Base-by-base conservation (phyloP, 805 yeast species). In the Alloascoidea africana region DNA sequence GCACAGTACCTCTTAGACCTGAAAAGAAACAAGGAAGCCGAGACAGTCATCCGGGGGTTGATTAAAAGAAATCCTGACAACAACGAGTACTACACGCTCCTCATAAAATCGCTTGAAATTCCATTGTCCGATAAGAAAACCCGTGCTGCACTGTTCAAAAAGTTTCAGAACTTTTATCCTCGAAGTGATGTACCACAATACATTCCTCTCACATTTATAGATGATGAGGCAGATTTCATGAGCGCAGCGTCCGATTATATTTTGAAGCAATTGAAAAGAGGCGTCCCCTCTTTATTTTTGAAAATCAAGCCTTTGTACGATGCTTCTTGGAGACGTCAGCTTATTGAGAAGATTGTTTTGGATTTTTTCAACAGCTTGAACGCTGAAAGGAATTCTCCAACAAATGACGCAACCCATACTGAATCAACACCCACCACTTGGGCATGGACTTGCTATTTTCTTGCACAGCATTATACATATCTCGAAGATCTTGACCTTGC, bases 271-370 rank as follows among this genome's bases (percentile, higher is more conserved):
- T 67, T 91, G 48, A 59, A 67, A 43, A 69, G 85, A 39, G 93
- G 94, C 32, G 91, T 86, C 23, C 97, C 97, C 3, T 82, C 96
- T 1, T 70, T 91, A 3, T 91, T 87, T 58, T 79, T 79, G 39
- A 79, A 83, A 47, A 73, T 91, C 36, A 86, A 87, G 58, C 82
- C 93, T 1, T 63, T 86, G 44, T 84, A 83, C 58, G 66, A 62
- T 39, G 68, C 63, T 36, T 42, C 46, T 5, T 62, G 52, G 36
- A 63, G 58, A 46, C 52, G 55, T 14, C 44, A 47, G 5, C 44
- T 65, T 2, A 66, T 83, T 40, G 74, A 68, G 41, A 52, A 66
- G 23, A 58, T 81, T 40, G 82, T 76, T 6, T 44, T 56, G 33
- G 67, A 70, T 3, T 76, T 71, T 44, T 60, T 60, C 37, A 49